These are phyloP conservation scores for Lenwebbia sp. DNA, from an alignment of 345 rosid genomes.

Conservation along the genomic window DNA sequence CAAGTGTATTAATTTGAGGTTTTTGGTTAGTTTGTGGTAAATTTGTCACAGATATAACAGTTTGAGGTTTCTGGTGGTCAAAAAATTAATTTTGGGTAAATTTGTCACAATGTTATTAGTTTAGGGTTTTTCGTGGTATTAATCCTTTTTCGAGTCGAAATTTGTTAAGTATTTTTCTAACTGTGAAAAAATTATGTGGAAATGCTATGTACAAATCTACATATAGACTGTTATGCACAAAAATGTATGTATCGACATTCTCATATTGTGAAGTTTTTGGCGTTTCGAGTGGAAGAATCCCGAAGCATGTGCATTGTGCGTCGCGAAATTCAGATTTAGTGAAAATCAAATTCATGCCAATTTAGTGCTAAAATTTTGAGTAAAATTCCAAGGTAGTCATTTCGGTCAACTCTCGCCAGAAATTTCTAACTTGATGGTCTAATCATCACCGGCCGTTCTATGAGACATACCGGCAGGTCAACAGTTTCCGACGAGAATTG, in stretches of 20 bases:
- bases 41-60: too few relatives aligned
- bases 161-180: background rate
- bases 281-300: background rate
- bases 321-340: background rate
- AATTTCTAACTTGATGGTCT: background rate
- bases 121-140: too few relatives aligned
- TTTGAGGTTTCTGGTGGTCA: too few relatives aligned
- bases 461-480: background rate
- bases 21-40: too few relatives aligned
- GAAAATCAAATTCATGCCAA: background rate
- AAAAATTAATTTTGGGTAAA: too few relatives aligned
- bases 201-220: background rate
- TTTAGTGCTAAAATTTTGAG: background rate
- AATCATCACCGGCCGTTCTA: too few relatives aligned
- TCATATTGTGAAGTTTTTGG: background rate
- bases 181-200: background rate
- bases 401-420: background rate
- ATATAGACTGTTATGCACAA: too few relatives aligned
- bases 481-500: rapidly evolving
- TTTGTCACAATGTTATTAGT: too few relatives aligned
- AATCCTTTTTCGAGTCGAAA: background rate
- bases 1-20: too few relatives aligned
- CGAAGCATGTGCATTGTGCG: background rate
- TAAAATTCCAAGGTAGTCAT: background rate
- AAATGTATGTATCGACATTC: background rate